phyloP scores from a whole-genome alignment of 129 eudicot genomes.

The Cynara cardunculus region DNA sequence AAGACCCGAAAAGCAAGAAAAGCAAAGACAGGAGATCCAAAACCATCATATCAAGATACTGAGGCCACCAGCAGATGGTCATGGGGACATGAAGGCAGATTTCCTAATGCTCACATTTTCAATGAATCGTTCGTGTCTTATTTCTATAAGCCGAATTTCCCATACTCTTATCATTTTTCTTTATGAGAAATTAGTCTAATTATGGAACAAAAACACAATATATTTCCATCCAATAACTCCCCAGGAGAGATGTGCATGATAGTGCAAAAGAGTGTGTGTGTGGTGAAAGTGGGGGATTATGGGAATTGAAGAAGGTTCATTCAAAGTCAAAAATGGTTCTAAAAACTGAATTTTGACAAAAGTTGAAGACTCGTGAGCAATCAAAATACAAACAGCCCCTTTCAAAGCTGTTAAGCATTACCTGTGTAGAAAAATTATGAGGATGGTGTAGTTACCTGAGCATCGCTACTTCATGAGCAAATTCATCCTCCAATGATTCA shows the following conservation, averaged over 20 bases:
- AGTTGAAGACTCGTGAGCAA: not conserved
- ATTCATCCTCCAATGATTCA: conserved; percentile 60
- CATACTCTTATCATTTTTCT: not conserved
- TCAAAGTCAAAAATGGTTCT: not conserved
- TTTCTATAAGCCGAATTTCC: not conserved
- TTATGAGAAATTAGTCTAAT: not conserved
- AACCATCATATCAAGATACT: not conserved
- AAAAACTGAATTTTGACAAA: not conserved
- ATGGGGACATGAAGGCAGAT: not conserved
- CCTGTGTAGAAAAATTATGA: not conserved
- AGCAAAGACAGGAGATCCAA: not conserved
- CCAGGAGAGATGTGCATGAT: not conserved
- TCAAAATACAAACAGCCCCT: not conserved
- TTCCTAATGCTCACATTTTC: not conserved
- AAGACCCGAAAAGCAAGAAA: not conserved
- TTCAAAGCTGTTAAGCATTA: not conserved
- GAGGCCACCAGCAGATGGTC: not conserved
- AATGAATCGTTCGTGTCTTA: not conserved
- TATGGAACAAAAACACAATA: not conserved
- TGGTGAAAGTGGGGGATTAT: not conserved
- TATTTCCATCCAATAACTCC: not conserved
- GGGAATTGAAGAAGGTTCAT: not conserved
- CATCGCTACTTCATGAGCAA: conserved; percentile 64
- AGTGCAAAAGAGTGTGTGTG: not conserved
- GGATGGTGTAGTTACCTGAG: conserved; percentile 36